Base-by-base conservation (phyloP, 192 early-diverging fungal species). In the Mortierella antarctica region DNA sequence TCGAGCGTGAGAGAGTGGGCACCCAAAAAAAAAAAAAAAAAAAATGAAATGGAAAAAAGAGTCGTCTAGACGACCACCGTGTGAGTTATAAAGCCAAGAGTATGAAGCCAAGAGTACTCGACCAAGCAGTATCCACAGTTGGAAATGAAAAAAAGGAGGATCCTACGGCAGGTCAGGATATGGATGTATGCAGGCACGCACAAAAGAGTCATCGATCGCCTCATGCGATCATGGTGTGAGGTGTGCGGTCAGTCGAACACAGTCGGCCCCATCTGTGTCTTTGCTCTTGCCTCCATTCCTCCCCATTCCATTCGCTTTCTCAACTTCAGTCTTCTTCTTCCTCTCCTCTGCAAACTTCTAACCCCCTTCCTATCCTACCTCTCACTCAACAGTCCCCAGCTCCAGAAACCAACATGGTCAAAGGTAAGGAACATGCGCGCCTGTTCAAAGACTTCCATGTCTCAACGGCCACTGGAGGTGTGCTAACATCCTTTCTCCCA, bases 341-440 rank as follows among this genome's bases (percentile, higher is more conserved):
- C 20, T 18, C 21, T 56, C 53, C 6, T 69, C 48, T 45, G 20
- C 20, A 31, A 40, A n/a, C 31, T 21, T 21, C 21, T 39, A 5
- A 12, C 49, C 17, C 40, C 47, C 23, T 39, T 40, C 10, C 15
- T 42, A 42, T 41, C 57, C 10, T 15, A 14, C 5, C 57, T 42
- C 42, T 59, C 40, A 53, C 9, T 18, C 15, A 53, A 59, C 57
- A 67, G 65, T 67, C 65, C 47, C 65, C 65, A 46, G 44, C 54
- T 47, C 54, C 54, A 47, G 65, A 57, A 67, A 47, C 42, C 45
- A 56, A 23, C 60, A 71, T 61, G 59, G 70, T 71, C 70, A 71
- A 71, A 63, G 67, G 67, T 59, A 60, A 7, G 64, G 31, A 31
- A 31, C 1, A 31, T 31, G 31, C 1, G 31, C 31, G 31, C 54